Base-by-base conservation (phyloP, 768 basidiomycete species). In the Termitomyces bulborhizus region DNA sequence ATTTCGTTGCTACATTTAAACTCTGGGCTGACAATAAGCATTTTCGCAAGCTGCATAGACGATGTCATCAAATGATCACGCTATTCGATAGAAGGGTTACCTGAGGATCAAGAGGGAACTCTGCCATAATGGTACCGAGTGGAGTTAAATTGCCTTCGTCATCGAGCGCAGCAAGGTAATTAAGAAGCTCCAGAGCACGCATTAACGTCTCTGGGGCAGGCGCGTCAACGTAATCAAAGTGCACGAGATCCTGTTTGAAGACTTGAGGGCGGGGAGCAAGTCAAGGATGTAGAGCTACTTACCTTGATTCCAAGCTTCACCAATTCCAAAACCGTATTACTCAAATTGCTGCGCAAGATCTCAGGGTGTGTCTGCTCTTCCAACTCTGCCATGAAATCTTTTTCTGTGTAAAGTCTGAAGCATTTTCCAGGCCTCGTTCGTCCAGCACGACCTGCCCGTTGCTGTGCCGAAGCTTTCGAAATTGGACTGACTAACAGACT, bases 91-190 rank as follows among this genome's bases (percentile, higher is more conserved):
- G 41, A 36, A n/a, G 57, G 8, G 77, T 39, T 60, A 89, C 90
- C 77, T 95, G 95, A 40, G 96, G 97, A 69, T 98, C 97, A n/a
- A 99, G 79, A 12, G 96, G 97, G 76, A 98, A 98, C 62, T 98
- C 93, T 0, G 97, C 96, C 96, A 98, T 98, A 57, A 93, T 87
- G 37, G 72, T 76, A 4, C 97, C 97, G 7, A 98, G 73, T 0
- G 84, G 71, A 0, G 97, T 98, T 55, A 99, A 69, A 50, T 92
- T 84, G 11, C 97, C 95, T 3, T 97, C 93, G 62, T 98, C 94
- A 65, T 98, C 93, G 57, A 99, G 75, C 1, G 95, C 96, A 6
- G 88, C 84, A 43, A 98, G 79, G 69, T 86, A 96, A 66, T 98
- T 96, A 46, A 99, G 78, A 36, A 98, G 71, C 68, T 98, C 97